phyloP scores from a whole-genome alignment of 164 flowering plant genomes.

The Magnolia officinalis region DNA sequence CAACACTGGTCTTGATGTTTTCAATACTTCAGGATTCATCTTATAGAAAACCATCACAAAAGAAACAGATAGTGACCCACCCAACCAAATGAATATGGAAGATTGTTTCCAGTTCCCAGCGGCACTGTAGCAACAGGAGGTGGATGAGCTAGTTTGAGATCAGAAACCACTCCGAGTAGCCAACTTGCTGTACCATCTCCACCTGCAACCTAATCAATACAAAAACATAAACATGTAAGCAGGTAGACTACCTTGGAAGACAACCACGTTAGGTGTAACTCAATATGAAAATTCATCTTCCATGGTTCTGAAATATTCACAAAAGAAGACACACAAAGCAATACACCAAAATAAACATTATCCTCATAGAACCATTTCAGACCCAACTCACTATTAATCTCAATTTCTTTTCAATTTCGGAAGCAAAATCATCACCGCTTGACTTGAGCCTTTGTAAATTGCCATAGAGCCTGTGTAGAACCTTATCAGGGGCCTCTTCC shows the following conservation, averaged over 20 bases:
- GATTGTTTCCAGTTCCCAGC: constrained; percentile 90
- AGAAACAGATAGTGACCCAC: constrained; percentile 31
- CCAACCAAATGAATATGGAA: constrained; percentile 93
- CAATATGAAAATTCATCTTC: background rate
- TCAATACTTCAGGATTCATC: background rate
- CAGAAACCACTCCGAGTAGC: constrained; percentile 87
- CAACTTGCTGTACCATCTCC: constrained; percentile 98
- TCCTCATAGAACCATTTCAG: background rate
- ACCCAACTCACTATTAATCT: constrained; percentile 64
- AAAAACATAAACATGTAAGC: background rate
- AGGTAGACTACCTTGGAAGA: background rate
- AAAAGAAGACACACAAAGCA: background rate
- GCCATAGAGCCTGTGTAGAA: constrained; percentile 45
- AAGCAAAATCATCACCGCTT: constrained; percentile 38
- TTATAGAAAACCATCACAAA: background rate
- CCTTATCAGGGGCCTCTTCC: constrained; percentile 63
- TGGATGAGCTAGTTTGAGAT: constrained; percentile 71
- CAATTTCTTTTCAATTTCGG: constrained; percentile 47
- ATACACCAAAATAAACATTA: background rate
- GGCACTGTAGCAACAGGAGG: constrained; percentile 96
- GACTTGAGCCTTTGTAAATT: constrained; percentile 51
- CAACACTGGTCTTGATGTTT: no score
- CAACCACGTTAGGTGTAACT: background rate
- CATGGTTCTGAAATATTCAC: background rate
- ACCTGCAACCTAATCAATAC: constrained; percentile 78